Percentiles rank a stretch among this genome's conserved stretches.
Conservation (phyloP, 2,329 filamentous ascomycete species). For the Chaetomium sp. region DNA sequence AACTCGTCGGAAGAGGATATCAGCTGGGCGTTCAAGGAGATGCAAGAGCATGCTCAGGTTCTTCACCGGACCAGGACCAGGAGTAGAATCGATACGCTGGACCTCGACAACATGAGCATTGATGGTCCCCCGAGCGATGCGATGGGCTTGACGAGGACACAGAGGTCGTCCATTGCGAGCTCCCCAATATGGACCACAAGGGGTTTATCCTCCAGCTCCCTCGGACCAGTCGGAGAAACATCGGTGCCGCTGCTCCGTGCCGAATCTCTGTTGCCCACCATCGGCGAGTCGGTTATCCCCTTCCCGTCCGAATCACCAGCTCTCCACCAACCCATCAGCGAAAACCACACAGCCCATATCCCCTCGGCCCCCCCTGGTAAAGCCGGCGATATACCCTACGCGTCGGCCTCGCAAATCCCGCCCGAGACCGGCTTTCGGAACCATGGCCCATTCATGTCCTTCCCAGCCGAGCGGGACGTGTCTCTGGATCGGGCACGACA, state of each 20-base stretch:
- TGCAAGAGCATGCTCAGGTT: slow-evolving; percentile 67
- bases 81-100: slow-evolving; percentile 35
- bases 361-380: slow-evolving; percentile 25
- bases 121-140: slow-evolving; percentile 32
- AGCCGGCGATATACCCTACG: slow-evolving; percentile 26
- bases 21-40: slow-evolving; percentile 70
- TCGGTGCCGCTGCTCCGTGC: slow-evolving; percentile 29
- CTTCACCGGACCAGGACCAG: slow-evolving; percentile 24
- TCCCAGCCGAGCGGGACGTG: slow-evolving; percentile 42
- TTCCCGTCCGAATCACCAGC: slow-evolving; percentile 23
- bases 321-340: slow-evolving; percentile 26
- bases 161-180: slow-evolving; percentile 22
- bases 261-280: slow-evolving; percentile 25
- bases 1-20: slow-evolving; percentile 57
- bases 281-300: slow-evolving; percentile 27
- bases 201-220: slow-evolving; percentile 18
- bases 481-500: slow-evolving; percentile 34
- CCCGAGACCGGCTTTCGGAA: slow-evolving; percentile 37
- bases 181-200: slow-evolving; percentile 30
- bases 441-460: slow-evolving; percentile 27
- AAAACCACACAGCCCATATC: slow-evolving; percentile 30
- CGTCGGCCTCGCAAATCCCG: slow-evolving; percentile 30
- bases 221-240: slow-evolving; percentile 28
- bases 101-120: slow-evolving; percentile 31
- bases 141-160: slow-evolving; percentile 29